Evolutionary conservation across 306 rosid genomes (phyloP).

Genomic region (Bauhinia variegata): DNA sequence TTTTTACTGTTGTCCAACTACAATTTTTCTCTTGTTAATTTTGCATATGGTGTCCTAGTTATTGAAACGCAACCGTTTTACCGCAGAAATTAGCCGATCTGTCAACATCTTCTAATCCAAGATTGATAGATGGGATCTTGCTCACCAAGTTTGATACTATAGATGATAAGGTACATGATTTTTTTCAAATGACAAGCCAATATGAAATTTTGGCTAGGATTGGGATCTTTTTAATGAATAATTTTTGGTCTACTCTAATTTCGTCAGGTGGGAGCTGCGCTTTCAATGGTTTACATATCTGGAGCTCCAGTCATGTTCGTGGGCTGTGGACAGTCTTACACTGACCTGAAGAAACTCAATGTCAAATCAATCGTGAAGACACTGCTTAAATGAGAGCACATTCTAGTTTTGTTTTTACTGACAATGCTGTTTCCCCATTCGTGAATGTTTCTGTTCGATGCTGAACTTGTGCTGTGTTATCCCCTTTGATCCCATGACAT

Average conservation of each 20-base stretch:
- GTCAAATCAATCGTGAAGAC: slow-evolving; percentile 93
- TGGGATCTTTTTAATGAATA: slow-evolving; percentile 9
- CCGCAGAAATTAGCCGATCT: slow-evolving; percentile 93
- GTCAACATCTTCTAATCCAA: slow-evolving; percentile 63
- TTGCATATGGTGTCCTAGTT: not conserved
- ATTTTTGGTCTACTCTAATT: slow-evolving; percentile 11
- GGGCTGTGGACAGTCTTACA: slow-evolving; percentile 97
- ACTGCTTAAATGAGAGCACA: slow-evolving; percentile 66
- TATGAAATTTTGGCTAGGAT: slow-evolving; percentile 13
- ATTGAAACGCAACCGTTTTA: slow-evolving; percentile 21
- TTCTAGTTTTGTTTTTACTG: not conserved
- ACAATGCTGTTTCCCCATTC: slow-evolving; percentile 30
- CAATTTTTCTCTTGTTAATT: not conserved
- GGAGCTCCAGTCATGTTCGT: slow-evolving; percentile 99
- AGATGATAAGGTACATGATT: slow-evolving; percentile 79
- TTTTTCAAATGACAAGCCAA: slow-evolving; percentile 18
- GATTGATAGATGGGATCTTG: slow-evolving; percentile 90
- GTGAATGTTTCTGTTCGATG: slow-evolving; percentile 40
- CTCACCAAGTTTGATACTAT: slow-evolving; percentile 97
- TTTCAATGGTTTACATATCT: slow-evolving; percentile 96
- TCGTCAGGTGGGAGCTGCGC: slow-evolving; percentile 94
- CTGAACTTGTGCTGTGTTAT: slow-evolving; percentile 22
- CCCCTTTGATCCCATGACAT: slow-evolving; percentile 27
- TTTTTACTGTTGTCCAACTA: not conserved
- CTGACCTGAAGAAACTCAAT: slow-evolving; percentile 95